phyloP scores from a whole-genome alignment of 75 land plant genomes.

The Cupressus sempervirens region DNA sequence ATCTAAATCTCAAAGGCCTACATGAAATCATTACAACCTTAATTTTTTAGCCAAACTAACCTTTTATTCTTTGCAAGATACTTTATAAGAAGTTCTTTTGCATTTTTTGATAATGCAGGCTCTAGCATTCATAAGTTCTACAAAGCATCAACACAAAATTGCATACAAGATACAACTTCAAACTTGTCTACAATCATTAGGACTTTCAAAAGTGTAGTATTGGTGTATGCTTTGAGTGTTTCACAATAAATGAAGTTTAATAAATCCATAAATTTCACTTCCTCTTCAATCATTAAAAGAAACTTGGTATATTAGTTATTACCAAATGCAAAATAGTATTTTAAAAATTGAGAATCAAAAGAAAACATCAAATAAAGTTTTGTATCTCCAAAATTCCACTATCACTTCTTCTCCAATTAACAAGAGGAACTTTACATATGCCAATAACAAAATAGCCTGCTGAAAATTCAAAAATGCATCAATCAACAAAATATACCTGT shows the following conservation, averaged over 20 bases:
- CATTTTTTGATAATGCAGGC: constrained; percentile 23
- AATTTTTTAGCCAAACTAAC: background rate
- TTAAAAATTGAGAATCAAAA: background rate
- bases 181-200: constrained; percentile 52
- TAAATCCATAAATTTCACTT: constrained; percentile 39
- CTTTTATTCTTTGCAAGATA: background rate
- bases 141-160: constrained; percentile 30
- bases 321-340: constrained; percentile 8
- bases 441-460: background rate
- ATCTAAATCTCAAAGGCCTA: background rate
- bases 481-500: constrained; percentile 17
- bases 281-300: constrained; percentile 30
- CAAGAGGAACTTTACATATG: background rate
- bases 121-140: constrained; percentile 36
- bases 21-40: background rate
- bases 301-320: background rate
- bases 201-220: constrained; percentile 33
- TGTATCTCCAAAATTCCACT: background rate
- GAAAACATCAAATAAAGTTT: background rate
- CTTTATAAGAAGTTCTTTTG: constrained; percentile 37
- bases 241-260: constrained; percentile 46
- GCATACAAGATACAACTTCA: constrained; percentile 45
- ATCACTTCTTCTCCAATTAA: background rate
- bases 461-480: background rate
- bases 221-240: constrained; percentile 29